Evolutionary conservation across 352 stramenopile genomes (phyloP).

Genomic region (Phytopythium ostracodes): DNA sequence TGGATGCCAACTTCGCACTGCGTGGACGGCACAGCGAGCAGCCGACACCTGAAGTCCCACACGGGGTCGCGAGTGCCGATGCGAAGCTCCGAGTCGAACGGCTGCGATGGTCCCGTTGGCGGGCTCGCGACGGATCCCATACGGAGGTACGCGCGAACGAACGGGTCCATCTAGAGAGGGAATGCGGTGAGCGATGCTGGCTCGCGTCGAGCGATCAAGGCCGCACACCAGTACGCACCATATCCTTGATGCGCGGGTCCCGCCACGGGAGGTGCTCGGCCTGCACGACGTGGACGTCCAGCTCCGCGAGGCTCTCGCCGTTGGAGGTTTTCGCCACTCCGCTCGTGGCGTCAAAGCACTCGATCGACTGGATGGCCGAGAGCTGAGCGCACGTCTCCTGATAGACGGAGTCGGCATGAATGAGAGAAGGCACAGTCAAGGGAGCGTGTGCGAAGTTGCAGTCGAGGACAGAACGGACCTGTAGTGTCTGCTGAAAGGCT

Average conservation of each 20-base stretch:
- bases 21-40: slow-evolving; percentile 32
- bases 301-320: slow-evolving; percentile 28
- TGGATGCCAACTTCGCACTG: slow-evolving; percentile 43
- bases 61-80: slow-evolving; percentile 40
- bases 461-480: slow-evolving; percentile 16
- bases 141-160: slow-evolving; percentile 41
- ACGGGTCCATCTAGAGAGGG: slow-evolving; percentile 46
- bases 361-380: slow-evolving; percentile 12
- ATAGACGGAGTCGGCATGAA: too few species aligned
- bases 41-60: slow-evolving; percentile 32
- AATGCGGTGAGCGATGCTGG: not conserved
- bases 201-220: not conserved
- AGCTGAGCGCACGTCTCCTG: slow-evolving; percentile 24
- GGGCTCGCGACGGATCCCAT: not conserved
- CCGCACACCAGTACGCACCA: slow-evolving; percentile 16
- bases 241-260: slow-evolving; percentile 35
- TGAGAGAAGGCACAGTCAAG: too few species aligned
- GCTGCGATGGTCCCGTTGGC: slow-evolving; percentile 2
- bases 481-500: slow-evolving; percentile 17
- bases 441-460: too few species aligned
- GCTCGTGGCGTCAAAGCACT: slow-evolving; percentile 25
- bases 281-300: slow-evolving; percentile 39
- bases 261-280: slow-evolving; percentile 46
- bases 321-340: slow-evolving; percentile 21
- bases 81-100: slow-evolving; percentile 30